A percentile compares a stretch with the other conserved stretches of the same genome.
Evolutionary conservation across 768 basidiomycete species (phyloP).

Genomic region (Melanogaster broomeanus): DNA sequence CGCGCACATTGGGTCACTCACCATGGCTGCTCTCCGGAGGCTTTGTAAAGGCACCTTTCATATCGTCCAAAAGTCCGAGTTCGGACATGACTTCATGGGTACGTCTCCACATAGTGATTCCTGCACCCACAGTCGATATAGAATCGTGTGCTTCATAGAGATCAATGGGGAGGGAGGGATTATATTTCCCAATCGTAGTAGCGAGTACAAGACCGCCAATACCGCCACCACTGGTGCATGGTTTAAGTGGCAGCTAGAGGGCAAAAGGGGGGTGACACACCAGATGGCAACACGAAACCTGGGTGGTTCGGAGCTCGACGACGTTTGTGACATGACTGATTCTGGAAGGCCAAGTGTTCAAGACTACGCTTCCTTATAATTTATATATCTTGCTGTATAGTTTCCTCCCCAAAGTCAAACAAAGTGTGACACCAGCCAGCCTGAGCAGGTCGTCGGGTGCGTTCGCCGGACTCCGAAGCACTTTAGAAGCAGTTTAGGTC

Average conservation of each 20-base stretch:
- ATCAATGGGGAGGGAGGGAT: constrained; percentile 36
- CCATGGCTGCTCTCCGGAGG: constrained; percentile 14
- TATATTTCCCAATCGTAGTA: constrained; percentile 35
- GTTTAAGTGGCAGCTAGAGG: not conserved
- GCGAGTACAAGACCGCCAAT: constrained; percentile 48
- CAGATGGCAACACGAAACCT: constrained; percentile 14
- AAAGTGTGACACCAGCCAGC: no score
- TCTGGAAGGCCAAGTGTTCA: no score
- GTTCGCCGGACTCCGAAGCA: no score
- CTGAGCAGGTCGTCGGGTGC: no score
- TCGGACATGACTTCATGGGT: constrained; percentile 46
- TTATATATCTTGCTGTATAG: no score
- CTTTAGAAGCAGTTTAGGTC: no score
- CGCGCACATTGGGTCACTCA: not conserved
- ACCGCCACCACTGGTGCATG: constrained; percentile 36
- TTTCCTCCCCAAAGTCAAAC: no score
- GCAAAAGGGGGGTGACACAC: not conserved
- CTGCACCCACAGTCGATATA: constrained; percentile 41
- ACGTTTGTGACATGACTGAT: no score
- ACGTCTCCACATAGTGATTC: constrained; percentile 47
- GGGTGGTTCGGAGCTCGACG: not conserved
- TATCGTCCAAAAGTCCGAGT: constrained; percentile 43
- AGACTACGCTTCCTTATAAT: no score
- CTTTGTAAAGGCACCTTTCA: constrained; percentile 15
- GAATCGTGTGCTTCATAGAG: constrained; percentile 49